phyloP scores from a whole-genome alignment of 2,329 filamentous ascomycete genomes.

The Chrysoporthe austroafricana region DNA sequence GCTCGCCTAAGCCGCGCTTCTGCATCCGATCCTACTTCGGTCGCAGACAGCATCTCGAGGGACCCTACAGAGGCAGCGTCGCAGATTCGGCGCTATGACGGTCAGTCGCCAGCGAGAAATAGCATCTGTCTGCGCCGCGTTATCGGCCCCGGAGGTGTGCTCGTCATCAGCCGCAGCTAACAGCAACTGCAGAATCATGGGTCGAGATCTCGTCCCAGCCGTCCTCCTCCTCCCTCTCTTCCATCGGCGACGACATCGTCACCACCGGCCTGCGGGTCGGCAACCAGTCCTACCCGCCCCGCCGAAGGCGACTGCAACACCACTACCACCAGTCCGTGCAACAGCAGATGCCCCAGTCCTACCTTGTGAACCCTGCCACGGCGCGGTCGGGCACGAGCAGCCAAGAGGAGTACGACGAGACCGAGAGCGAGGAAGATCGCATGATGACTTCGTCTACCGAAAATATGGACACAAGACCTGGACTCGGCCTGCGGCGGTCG shows the following conservation, averaged over 20 bases:
- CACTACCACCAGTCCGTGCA: conserved; percentile 43
- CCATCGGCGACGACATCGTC: conserved; percentile 83
- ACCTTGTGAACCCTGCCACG: conserved; percentile 45
- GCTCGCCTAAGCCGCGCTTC: conserved; percentile 23
- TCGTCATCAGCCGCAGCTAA: conserved; percentile 31
- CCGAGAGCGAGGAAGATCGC: conserved; percentile 84
- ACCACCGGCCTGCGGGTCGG: conserved; percentile 84
- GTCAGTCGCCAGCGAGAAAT: conserved; percentile 34
- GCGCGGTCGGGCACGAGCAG: conserved; percentile 65
- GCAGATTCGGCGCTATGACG: conserved; percentile 38
- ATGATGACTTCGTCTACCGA: conserved; percentile 64
- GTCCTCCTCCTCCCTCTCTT: conserved; percentile 91
- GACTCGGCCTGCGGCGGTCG: conserved; percentile 34
- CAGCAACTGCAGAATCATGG: conserved; percentile 81
- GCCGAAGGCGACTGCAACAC: conserved; percentile 57
- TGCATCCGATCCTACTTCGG: conserved; percentile 27
- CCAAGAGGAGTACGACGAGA: conserved; percentile 94
- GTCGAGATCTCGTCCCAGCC: conserved; percentile 91
- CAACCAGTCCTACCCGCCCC: conserved; percentile 62
- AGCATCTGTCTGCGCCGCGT: conserved; percentile 6
- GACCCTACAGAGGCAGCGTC: conserved; percentile 26
- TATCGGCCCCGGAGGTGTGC: neutral
- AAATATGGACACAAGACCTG: conserved; percentile 43
- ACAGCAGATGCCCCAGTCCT: conserved; percentile 40
- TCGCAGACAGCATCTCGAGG: conserved; percentile 23